A percentile compares a stretch with the other conserved stretches of the same genome.
Evolutionary conservation across 164 flowering plant species (phyloP).

Genomic region (Brasenia schreberi): DNA sequence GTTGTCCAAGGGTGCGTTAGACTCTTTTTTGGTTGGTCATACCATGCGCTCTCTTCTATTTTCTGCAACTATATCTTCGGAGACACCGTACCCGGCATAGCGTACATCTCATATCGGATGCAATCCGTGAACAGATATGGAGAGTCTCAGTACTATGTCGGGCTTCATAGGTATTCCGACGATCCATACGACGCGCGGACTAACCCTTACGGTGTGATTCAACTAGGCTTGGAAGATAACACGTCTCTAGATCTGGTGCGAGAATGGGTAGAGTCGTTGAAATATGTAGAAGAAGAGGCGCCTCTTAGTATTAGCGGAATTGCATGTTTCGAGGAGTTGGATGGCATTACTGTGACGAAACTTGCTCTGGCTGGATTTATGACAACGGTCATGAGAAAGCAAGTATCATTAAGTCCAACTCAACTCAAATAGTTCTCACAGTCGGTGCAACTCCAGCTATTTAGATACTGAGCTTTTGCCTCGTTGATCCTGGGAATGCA

Average conservation of each 20-base stretch:
- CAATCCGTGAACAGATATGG: slow-evolving; percentile 23
- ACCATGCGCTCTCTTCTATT: slow-evolving; percentile 90
- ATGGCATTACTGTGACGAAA: slow-evolving; percentile 63
- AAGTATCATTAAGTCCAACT: slow-evolving; percentile 51
- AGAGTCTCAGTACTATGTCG: slow-evolving; percentile 41
- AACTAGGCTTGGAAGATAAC: slow-evolving; percentile 83
- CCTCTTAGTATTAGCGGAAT: slow-evolving; percentile 51
- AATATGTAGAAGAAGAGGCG: slow-evolving; percentile 18
- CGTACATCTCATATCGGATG: slow-evolving; percentile 50
- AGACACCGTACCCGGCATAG: slow-evolving; percentile 38
- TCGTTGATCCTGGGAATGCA: slow-evolving; percentile 92
- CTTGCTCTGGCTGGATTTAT: slow-evolving; percentile 62
- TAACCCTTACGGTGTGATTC: slow-evolving; percentile 75
- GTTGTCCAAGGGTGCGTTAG: slow-evolving; percentile 88
- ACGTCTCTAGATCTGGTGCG: slow-evolving; percentile 61
- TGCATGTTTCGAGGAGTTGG: slow-evolving; percentile 62
- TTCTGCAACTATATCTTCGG: slow-evolving; percentile 67
- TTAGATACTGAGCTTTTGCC: slow-evolving; percentile 79
- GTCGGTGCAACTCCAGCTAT: slow-evolving; percentile 80
- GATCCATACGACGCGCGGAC: slow-evolving; percentile 45
- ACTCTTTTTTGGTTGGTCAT: slow-evolving; percentile 58
- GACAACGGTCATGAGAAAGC: slow-evolving; percentile 40
- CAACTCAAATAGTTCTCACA: slow-evolving; percentile 62
- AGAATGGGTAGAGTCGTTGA: slow-evolving; percentile 47
- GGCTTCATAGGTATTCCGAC: slow-evolving; percentile 30